Evolutionary conservation across 2,329 filamentous ascomycete genomes (phyloP), one percentile per base, ranked within the genome.

Genomic region (Lasiodiplodia citricola): DNA sequence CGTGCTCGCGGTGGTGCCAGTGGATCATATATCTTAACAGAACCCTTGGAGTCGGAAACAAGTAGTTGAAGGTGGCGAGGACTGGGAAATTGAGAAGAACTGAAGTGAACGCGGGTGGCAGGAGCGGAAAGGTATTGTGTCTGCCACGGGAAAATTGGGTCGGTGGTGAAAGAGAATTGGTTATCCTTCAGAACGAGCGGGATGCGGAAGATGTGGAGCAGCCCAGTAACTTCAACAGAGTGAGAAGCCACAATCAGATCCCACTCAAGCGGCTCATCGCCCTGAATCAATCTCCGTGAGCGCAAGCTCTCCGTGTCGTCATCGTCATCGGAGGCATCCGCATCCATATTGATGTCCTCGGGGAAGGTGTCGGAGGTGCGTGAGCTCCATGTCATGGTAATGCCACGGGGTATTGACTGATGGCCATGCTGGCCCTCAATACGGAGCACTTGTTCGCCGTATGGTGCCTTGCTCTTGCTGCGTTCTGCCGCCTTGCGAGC

Each of bases 21-120:
- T 31, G 84, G 85, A 66, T 88, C 85, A 73, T 87, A 88, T 16
- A 90, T 80, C 66, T 87, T 87, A 35, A 87, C 85, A 52, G 80
- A 82, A 6, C 88, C 87, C n/a, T 80, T 82, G 1, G 81, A 75
- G 68, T 89, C 87, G 1, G 84, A 81, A 7, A 90, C 79, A 10
- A 90, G 80, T 13, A 90, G 75, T 55, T 85, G 83, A 0, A 85
- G 83, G 74, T 88, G 86, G 14, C 85, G 83, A 31, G 79, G 75
- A 28, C 84, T 84, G 4, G 87, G 85, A 71, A 84, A 85, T 50
- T 82, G 76, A 7, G 84, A 83, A 16, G 85, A 82, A 69, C 84
- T 88, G 79, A 89, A 89, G 1, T 80, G 75, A 55, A 89, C 80
- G 5, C 79, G 83, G 66, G 82, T 81, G 31, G 86, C 83, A 16